Evolutionary conservation across 352 stramenopile species (phyloP), one percentile per base, ranked within the genome.

Genomic region (Pelagophyceae sp.): DNA sequence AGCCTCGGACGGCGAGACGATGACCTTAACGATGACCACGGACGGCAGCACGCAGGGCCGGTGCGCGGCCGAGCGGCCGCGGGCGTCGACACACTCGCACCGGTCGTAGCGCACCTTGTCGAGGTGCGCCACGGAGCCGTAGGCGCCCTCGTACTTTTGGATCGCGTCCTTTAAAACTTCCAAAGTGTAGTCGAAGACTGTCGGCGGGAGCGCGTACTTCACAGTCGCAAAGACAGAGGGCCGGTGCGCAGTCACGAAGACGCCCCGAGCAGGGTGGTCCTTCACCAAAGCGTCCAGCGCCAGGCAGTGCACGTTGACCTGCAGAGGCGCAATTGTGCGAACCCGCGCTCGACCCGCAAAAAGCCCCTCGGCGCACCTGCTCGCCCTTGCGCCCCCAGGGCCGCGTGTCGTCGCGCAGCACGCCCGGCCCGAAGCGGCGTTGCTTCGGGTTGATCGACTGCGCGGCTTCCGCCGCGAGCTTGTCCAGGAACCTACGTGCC

Each of bases 31-130:
- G 69, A 80, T 72, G 31, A 77, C 67, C 6, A 76, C 40, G 17
- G 58, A 54, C 40, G 58, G 64, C 37, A 80, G 33, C 3, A 77
- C 51, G 51, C 76, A 80, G n/a, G 38, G 38, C 3, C 64, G 50
- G 67, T 80, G 76, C 20, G 32, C 37, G 11, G 38, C 51, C 29
- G 75, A 37, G 11, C 65, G 60, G n/a, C 70, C 70, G 1, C 72
- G n/a, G 38, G 77, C 70, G 70, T 80, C 65, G 69, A 80, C 70
- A 70, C 76, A 80, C 70, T 80, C 76, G 50, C 76, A 80, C 3
- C 37, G 33, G 3, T 80, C 76, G 54, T 67, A 80, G 5, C 51
- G n/a, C 40, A 80, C 76, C 51, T 80, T 80, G 70, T 80, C 76
- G 17, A 69, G 76, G 17, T 45, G 51, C 31, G 76, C 67, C 17